Conservation (phyloP, 2,329 filamentous ascomycete species). For the Venturia aucupariae region DNA sequence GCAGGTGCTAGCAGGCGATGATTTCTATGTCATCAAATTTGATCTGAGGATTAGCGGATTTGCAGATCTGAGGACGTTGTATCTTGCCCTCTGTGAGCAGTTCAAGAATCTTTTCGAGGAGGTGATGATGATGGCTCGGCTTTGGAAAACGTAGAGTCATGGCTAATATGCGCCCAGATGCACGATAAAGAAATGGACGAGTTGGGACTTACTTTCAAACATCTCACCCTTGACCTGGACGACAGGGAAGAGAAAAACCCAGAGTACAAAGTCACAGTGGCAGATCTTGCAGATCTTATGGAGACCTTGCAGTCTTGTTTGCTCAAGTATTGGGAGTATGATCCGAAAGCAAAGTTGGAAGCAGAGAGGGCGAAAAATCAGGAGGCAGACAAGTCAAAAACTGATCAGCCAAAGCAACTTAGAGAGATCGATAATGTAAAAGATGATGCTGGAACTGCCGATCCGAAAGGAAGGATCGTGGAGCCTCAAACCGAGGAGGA, state of each 20-base stretch:
- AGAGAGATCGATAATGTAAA: not conserved
- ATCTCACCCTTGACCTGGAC: slow-evolving; percentile 1
- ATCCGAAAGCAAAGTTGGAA: not conserved
- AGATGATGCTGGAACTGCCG: not conserved
- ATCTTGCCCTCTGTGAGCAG: slow-evolving; percentile 11
- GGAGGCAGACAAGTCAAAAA: not conserved
- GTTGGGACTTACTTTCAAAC: slow-evolving; percentile 5
- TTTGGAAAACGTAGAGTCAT: not conserved
- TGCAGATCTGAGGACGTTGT: slow-evolving; percentile 10
- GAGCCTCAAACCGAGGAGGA: not conserved
- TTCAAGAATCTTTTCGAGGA: slow-evolving; percentile 9
- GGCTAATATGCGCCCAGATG: slow-evolving; percentile 1
- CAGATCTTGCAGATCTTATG: slow-evolving; percentile 8
- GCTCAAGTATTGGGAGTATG: slow-evolving; percentile 11
- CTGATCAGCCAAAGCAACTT: not conserved
- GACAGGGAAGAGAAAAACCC: slow-evolving; percentile 6
- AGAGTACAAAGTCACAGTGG: slow-evolving; percentile 7
- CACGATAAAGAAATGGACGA: slow-evolving; percentile 12
- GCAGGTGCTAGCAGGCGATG: slow-evolving; percentile 8
- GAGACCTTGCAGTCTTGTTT: slow-evolving; percentile 4
- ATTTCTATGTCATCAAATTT: slow-evolving; percentile 10
- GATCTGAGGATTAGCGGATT: slow-evolving; percentile 12
- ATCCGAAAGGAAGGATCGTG: not conserved
- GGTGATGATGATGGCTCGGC: not conserved
- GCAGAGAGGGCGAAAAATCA: not conserved